These are phyloP conservation scores for Emergomyces orientalis DNA, from an alignment of 2,329 filamentous ascomycete genomes.

Conservation along the genomic window DNA sequence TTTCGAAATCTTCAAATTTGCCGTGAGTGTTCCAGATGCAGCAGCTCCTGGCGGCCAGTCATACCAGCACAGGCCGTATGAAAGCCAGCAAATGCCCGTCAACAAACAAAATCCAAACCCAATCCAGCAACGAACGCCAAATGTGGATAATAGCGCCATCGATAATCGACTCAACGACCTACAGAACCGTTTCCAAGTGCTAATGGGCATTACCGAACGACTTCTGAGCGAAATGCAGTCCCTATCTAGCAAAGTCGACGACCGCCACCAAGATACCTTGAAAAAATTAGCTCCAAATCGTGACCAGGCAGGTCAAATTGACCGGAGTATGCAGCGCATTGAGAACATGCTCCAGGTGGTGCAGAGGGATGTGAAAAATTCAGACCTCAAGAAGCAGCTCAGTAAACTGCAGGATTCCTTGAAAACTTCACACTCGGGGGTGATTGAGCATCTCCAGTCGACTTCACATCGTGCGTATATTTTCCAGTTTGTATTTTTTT, in stretches of 20 bases:
- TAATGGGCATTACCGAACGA: slow-evolving; percentile 51
- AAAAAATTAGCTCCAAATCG: slow-evolving; percentile 27
- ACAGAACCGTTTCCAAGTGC: slow-evolving; percentile 63
- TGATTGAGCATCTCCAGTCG: slow-evolving; percentile 45
- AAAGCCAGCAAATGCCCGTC: slow-evolving; percentile 18
- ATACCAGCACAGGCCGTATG: slow-evolving; percentile 9
- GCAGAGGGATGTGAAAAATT: slow-evolving; percentile 46
- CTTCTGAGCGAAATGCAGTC: slow-evolving; percentile 46
- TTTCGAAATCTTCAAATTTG: slow-evolving; percentile 84
- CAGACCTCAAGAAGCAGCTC: slow-evolving; percentile 49
- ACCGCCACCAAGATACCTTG: slow-evolving; percentile 44
- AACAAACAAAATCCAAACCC: slow-evolving; percentile 26
- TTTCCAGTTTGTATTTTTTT: not conserved
- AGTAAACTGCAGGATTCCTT: slow-evolving; percentile 46
- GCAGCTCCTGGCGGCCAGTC: not conserved
- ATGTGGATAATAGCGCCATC: slow-evolving; percentile 25
- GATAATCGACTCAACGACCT: slow-evolving; percentile 38
- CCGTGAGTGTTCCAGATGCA: slow-evolving; percentile 50
- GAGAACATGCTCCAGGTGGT: slow-evolving; percentile 44
- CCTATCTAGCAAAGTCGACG: slow-evolving; percentile 45
- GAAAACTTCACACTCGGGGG: slow-evolving; percentile 43
- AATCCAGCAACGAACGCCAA: slow-evolving; percentile 26
- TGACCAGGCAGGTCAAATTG: slow-evolving; percentile 33
- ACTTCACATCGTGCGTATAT: slow-evolving; percentile 41
- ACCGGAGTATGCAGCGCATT: slow-evolving; percentile 44